Evolutionary conservation across 805 yeast genomes (phyloP), one percentile per base, ranked within the genome.

Genomic region (Saccharomycopsis selenospora): DNA sequence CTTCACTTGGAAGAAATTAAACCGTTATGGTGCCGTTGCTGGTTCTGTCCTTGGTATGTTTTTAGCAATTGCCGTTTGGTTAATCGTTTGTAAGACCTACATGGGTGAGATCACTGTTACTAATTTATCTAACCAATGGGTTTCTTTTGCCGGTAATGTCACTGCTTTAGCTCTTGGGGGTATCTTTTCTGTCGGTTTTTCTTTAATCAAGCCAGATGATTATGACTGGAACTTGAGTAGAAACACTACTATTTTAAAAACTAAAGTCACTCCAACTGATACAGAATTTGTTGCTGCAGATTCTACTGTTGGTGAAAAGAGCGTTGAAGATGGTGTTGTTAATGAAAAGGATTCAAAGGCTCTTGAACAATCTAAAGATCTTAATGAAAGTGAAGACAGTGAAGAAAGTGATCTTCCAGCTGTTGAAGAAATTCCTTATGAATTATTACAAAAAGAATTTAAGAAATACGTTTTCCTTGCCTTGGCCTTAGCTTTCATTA

Each of bases 91-190:
- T 54, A 61, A 63, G 28, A 60, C 58, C 11, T 57, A 63, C 43
- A 51, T 57, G 50, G 72, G 71, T 23, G 60, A 55, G 8, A 61
- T 69, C 38, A 63, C 49, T 40, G 66, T 67, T 24, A 57, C 52
- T 30, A 62, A 60, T 36, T 54, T 69, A 26, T 59, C 66, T 17
- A 50, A 61, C 30, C 61, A 62, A 25, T 63, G 67, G 65, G 73
- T 68, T 41, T 66, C 72, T 2, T 66, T 67, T 52, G 62, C 69
- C 10, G 73, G 72, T 33, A 67, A 65, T 48, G 61, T 64, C 3
- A 58, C 66, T 7, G 67, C 73, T 13, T 57, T 68, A 30, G 56
- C 62, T 4, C 54, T 66, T 46, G 68, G 69, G 14, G 69, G 68
- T 30, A 48, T 66, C 4, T 59, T 65, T 36, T 56, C 70, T 1